Conservation (phyloP, 2,329 filamentous ascomycete species). For the Arthrobotrys megalospora region DNA sequence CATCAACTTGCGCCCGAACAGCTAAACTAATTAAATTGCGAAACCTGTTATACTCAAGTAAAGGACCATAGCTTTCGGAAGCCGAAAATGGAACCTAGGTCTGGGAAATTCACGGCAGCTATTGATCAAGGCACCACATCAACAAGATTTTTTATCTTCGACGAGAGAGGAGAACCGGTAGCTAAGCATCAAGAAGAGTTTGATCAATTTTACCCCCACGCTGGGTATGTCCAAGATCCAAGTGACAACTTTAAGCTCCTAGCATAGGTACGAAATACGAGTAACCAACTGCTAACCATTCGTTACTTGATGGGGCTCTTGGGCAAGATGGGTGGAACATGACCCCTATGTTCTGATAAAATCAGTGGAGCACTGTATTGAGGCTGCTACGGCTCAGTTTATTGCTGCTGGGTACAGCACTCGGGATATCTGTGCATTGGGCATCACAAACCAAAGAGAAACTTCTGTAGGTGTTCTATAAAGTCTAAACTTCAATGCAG, state of each 20-base stretch:
- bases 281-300: slow-evolving; percentile 28
- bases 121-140: slow-evolving; percentile 94
- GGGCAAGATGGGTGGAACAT: slow-evolving; percentile 87
- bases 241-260: slow-evolving; percentile 15
- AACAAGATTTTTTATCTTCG: slow-evolving; percentile 90
- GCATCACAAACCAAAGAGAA: slow-evolving; percentile 92
- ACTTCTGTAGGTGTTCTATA: slow-evolving; percentile 72
- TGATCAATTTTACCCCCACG: slow-evolving; percentile 84
- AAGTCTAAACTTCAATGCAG: background rate
- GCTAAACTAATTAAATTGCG: too few species aligned
- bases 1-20: background rate
- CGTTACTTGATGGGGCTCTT: background rate
- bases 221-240: slow-evolving; percentile 75
- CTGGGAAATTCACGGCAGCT: slow-evolving; percentile 80
- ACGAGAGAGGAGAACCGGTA: slow-evolving; percentile 81
- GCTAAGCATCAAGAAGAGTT: slow-evolving; percentile 90
- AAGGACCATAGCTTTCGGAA: background rate
- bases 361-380: slow-evolving; percentile 84
- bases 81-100: slow-evolving; percentile 65
- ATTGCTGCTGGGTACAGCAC: slow-evolving; percentile 77
- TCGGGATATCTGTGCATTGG: slow-evolving; percentile 81
- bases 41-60: background rate
- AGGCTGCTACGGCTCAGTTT: slow-evolving; percentile 81
- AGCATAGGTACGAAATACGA: background rate
- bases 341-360: slow-evolving; percentile 82